Evolutionary conservation across 202 grass and related monocot species (phyloP).

Genomic region (Brachypodium distachyon): DNA sequence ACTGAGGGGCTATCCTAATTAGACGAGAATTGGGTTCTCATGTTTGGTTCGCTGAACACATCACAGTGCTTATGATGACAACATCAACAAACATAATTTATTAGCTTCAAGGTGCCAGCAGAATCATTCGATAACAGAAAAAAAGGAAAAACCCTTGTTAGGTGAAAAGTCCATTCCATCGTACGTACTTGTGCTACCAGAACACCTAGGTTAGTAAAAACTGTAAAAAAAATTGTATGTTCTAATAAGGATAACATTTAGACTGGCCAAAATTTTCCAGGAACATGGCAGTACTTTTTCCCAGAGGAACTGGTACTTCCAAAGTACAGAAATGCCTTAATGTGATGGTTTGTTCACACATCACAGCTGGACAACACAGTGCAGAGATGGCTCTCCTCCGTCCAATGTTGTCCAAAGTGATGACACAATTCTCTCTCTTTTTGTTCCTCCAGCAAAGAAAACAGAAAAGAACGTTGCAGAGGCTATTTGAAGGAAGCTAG

Average conservation of each 20-base stretch:
- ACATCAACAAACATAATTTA: conserved; percentile 15
- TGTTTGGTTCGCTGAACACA: conserved; percentile 14
- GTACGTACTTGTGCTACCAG: conserved; percentile 19
- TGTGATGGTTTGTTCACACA: neutral
- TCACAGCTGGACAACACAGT: conserved; percentile 26
- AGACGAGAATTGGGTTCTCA: conserved; percentile 36
- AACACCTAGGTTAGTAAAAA: conserved; percentile 3
- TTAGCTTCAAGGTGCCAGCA: conserved; percentile 30
- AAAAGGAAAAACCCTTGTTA: conserved; percentile 25
- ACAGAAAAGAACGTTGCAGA: conserved; percentile 15
- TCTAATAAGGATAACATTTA: conserved; percentile 8
- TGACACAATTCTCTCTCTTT: conserved; percentile 13
- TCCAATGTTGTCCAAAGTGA: conserved; percentile 27
- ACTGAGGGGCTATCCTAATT: conserved; percentile 3
- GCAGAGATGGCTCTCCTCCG: conserved; percentile 30
- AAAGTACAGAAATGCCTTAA: neutral
- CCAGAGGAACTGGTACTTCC: neutral
- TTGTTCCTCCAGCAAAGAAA: conserved; percentile 20
- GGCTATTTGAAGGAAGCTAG: neutral
- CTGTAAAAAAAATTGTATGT: neutral
- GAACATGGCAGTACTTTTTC: conserved; percentile 15
- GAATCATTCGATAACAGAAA: conserved; percentile 18
- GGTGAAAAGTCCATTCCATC: conserved; percentile 23
- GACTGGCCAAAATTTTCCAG: conserved; percentile 5
- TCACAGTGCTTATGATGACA: neutral